Conservation (phyloP, 805 yeast genomes). For the Groenewaldozyma salmanticensis region DNA sequence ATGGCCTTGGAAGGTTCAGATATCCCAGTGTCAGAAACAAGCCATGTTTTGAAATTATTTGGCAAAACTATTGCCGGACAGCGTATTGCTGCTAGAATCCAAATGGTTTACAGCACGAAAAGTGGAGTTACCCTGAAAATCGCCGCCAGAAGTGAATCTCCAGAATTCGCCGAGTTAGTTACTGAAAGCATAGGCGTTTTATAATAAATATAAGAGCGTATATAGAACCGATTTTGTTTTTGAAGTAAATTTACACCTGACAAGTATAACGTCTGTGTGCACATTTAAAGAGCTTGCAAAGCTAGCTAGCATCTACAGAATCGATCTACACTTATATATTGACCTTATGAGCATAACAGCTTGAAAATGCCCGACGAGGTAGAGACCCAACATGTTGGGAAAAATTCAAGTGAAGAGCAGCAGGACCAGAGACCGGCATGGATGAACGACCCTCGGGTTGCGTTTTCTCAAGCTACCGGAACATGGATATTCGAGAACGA, state of each 20-base stretch:
- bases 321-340: no score
- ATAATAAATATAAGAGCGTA: constrained; percentile 2
- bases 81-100: constrained; percentile 33
- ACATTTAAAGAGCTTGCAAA: no score
- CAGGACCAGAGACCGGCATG: constrained; percentile 10
- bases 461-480: constrained; percentile 26
- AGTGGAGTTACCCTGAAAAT: constrained; percentile 39
- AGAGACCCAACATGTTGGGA: no score
- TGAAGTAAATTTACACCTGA: no score
- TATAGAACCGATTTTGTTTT: background rate
- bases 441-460: constrained; percentile 22
- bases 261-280: no score
- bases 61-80: constrained; percentile 61
- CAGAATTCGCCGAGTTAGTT: constrained; percentile 40
- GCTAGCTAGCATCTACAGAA: no score
- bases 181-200: constrained; percentile 28
- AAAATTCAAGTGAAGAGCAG: no score
- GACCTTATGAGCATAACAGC: no score
- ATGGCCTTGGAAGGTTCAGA: constrained; percentile 70
- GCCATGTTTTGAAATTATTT: constrained; percentile 69
- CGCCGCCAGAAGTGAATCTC: constrained; percentile 33
- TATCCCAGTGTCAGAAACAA: constrained; percentile 41
- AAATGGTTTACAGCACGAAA: constrained; percentile 34
- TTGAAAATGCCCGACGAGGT: no score
- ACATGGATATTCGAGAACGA: constrained; percentile 32